These are phyloP conservation scores for Ganoderma boninense DNA, from an alignment of 1,284 basidiomycete species.

Conservation along the genomic window DNA sequence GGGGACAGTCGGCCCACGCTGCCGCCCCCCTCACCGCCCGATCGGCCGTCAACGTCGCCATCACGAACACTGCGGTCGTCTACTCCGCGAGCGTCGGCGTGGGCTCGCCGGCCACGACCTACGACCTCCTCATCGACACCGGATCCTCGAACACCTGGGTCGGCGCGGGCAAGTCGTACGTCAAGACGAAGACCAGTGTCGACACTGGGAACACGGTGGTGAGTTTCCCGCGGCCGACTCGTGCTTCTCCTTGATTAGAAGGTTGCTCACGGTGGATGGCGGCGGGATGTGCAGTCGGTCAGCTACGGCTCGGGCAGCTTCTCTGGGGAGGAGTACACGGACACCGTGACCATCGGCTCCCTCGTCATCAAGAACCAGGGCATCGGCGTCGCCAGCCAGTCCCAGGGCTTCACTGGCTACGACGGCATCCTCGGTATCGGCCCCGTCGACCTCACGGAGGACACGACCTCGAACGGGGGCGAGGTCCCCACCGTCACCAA, in stretches of 20 bases:
- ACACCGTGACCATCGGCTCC: conserved; percentile 46
- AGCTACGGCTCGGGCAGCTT: conserved; percentile 29
- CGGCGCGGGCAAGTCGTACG: conserved; percentile 55
- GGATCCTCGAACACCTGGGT: conserved; percentile 72
- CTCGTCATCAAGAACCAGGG: conserved; percentile 43
- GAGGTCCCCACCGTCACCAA: conserved; percentile 52
- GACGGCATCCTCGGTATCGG: conserved; percentile 65
- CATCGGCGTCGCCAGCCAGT: conserved; percentile 53
- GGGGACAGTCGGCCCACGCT: conserved; percentile 10
- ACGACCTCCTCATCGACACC: conserved; percentile 40
- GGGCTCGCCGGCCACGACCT: conserved; percentile 38
- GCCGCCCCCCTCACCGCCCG: too few species aligned
- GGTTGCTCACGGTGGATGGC: background rate
- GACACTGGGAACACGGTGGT: conserved; percentile 30
- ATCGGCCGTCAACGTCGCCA: conserved; percentile 31
- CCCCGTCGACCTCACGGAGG: conserved; percentile 54
- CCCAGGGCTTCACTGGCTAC: conserved; percentile 47
- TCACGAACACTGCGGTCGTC: conserved; percentile 36
- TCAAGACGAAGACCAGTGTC: conserved; percentile 53
- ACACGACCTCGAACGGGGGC: conserved; percentile 31
- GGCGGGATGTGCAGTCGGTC: conserved; percentile 23
- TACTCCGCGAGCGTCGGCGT: conserved; percentile 38
- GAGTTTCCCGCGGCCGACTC: conserved; percentile 22
- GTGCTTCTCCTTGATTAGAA: background rate
- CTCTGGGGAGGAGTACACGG: conserved; percentile 47